Evolutionary conservation across 73 alveolate species (phyloP).

Genomic region (Tetrahymena thermophila): DNA sequence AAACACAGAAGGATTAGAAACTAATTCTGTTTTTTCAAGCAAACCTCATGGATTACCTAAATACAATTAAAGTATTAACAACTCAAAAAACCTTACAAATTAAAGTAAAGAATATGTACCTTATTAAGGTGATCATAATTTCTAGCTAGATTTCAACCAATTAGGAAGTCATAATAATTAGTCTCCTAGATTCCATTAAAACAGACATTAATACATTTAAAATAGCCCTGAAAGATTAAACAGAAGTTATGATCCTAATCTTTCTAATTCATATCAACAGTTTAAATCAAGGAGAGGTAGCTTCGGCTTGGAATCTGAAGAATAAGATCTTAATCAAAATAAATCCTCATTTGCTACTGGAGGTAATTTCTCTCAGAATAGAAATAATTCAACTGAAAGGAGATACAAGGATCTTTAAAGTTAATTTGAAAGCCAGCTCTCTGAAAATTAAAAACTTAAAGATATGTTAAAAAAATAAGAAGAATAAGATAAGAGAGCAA

Average conservation of each 20-base stretch:
- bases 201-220: not conserved
- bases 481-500: not conserved
- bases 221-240: not conserved
- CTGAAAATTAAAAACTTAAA: not conserved
- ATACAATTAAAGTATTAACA: not conserved
- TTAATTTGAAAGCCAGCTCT: not conserved
- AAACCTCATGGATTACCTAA: not conserved
- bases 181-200: not conserved
- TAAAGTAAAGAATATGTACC: not conserved
- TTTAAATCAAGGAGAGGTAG: not conserved
- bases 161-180: not conserved
- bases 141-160: not conserved
- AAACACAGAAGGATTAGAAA: not conserved
- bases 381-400: not conserved
- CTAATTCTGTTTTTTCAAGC: not conserved
- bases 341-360: not conserved
- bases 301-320: not conserved
- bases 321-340: not conserved
- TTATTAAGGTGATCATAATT: not conserved
- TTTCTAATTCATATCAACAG: not conserved
- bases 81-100: not conserved
- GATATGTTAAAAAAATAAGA: not conserved
- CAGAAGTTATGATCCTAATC: not conserved
- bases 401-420: not conserved
- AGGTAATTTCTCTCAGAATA: not conserved